Percentiles rank a stretch among this genome's conserved stretches.
Evolutionary conservation across 139 green algal genomes (phyloP).

Genomic region (Chlamydomonas asymmetrica): DNA sequence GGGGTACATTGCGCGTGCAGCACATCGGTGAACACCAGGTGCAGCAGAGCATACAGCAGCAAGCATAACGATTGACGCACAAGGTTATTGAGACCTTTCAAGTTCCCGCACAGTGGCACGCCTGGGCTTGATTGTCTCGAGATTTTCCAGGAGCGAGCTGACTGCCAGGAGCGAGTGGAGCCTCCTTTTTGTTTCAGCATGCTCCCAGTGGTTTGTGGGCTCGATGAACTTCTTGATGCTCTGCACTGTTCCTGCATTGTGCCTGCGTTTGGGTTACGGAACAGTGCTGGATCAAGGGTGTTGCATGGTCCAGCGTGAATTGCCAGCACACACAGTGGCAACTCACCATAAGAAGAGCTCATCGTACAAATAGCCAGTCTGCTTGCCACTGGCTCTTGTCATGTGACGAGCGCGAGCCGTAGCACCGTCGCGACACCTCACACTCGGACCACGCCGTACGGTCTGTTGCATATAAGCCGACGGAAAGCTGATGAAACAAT

Average conservation of each 20-base stretch:
- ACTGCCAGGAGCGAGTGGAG: constrained; percentile 52
- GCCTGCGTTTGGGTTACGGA: too few relatives aligned
- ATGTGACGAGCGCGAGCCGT: too few relatives aligned
- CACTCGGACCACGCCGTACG: too few relatives aligned
- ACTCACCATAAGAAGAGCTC: constrained; percentile 26
- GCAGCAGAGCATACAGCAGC: not conserved
- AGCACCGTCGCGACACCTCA: too few relatives aligned
- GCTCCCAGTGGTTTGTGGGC: constrained; percentile 45
- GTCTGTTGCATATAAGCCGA: too few relatives aligned
- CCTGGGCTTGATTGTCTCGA: constrained; percentile 37
- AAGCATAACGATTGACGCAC: not conserved
- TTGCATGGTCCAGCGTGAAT: too few relatives aligned
- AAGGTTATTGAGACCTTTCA: constrained; percentile 8
- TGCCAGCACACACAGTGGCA: too few relatives aligned
- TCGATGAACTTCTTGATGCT: constrained; percentile 21
- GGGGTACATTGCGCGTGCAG: not conserved
- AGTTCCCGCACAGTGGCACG: constrained; percentile 42
- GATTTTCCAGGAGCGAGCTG: constrained; percentile 45
- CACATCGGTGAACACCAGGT: not conserved
- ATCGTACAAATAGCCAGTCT: constrained; percentile 18
- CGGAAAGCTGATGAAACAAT: too few relatives aligned
- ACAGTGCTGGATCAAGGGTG: too few relatives aligned
- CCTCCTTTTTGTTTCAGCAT: constrained; percentile 54
- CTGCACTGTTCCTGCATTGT: constrained; percentile 17
- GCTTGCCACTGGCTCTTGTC: too few relatives aligned